Conservation (phyloP, 1,139 yeast genomes). For the Hansenula lynferdii region DNA sequence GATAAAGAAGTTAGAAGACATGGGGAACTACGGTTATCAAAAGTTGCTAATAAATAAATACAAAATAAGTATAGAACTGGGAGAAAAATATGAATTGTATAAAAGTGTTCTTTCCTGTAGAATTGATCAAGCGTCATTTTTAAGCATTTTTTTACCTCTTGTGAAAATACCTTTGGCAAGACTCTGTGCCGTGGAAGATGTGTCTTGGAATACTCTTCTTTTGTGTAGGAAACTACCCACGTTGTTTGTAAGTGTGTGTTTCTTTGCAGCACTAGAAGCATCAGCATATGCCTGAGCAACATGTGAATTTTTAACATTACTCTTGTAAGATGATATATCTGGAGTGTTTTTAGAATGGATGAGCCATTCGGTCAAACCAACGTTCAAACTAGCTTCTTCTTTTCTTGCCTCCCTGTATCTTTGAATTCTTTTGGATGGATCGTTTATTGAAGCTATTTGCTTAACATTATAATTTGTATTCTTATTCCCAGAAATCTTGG, state of each 20-base stretch:
- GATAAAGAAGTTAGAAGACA: slow-evolving; percentile 76
- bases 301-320: slow-evolving; percentile 12
- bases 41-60: slow-evolving; percentile 20
- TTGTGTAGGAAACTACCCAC: slow-evolving; percentile 20
- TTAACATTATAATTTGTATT: slow-evolving; percentile 35
- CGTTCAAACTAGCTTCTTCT: slow-evolving; percentile 36
- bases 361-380: slow-evolving; percentile 47
- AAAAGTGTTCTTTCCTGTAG: neutral
- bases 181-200: slow-evolving; percentile 21
- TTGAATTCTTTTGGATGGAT: slow-evolving; percentile 38
- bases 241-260: slow-evolving; percentile 13
- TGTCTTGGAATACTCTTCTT: slow-evolving; percentile 20
- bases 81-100: neutral
- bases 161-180: slow-evolving; percentile 25
- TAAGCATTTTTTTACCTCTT: slow-evolving; percentile 24
- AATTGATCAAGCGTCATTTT: slow-evolving; percentile 24
- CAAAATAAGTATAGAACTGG: neutral
- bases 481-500: slow-evolving; percentile 5
- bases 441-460: slow-evolving; percentile 38
- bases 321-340: slow-evolving; percentile 16
- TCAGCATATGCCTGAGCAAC: slow-evolving; percentile 24
- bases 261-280: slow-evolving; percentile 12
- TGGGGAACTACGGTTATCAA: slow-evolving; percentile 43
- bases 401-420: slow-evolving; percentile 37
- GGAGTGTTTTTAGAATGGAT: slow-evolving; percentile 13